Base-by-base conservation (phyloP, 2,329 filamentous ascomycete species). In the Knufia fluminis region DNA sequence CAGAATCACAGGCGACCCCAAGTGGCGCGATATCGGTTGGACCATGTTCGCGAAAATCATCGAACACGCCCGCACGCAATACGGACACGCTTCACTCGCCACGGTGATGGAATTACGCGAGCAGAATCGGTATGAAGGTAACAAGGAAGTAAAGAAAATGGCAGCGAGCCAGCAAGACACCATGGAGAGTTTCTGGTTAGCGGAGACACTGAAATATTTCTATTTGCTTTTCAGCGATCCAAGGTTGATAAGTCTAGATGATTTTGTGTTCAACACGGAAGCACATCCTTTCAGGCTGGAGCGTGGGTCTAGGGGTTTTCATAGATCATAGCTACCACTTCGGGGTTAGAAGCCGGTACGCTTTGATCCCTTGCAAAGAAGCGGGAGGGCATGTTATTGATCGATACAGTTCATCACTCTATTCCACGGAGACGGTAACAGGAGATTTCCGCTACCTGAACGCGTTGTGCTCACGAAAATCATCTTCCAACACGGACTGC, bases 1-100 rank as follows among this genome's bases (percentile, higher is more conserved):
- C 69, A 85, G 89, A 62, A 87, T 94, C 66, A 94, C 87, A 0
- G 89, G 87, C 42, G 84, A 92, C 55, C 68, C 74, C 1, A 66
- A 68, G 3, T 88, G 86, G 75, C 83, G 84, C 63, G 86, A 94
- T 23, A 83, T 84, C 57, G 90, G 86, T 14, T 95, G 89, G 89
- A 71, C 73, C 44, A 94, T 95, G 86, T 95, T 88, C 63, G 69
- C 80, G 54, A 74, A 83, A 17, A 80, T 92, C 45, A 73, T 84
- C 49, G 74, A 74, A 28, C 74, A 79, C 26, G 89, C 86, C 1
- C 70, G 72, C 32, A 83, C 85, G 0, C 68, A 79, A 10, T 74
- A 76, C 43, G 87, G 81, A 7, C 80, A 88, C 67, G 82, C 79
- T 9, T 86, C 85, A 32, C 78, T 92, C 48, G 66, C 73, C 42